Evolutionary conservation across 306 rosid genomes (phyloP).

Genomic region (Purshia tridentata): DNA sequence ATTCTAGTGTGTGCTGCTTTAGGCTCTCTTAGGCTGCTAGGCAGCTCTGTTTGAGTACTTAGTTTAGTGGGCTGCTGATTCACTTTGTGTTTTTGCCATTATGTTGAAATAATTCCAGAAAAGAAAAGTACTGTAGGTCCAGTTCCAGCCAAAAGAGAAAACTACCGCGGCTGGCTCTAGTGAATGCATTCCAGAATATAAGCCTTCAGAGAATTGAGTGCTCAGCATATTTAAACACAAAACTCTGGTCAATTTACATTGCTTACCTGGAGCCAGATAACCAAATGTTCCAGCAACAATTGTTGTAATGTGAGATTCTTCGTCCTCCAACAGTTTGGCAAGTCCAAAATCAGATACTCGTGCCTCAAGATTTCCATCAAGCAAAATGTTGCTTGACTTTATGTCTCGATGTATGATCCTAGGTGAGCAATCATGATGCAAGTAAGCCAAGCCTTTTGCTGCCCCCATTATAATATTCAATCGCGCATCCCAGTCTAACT

Average conservation of each 20-base stretch:
- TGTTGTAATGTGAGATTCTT: slow-evolving; percentile 94
- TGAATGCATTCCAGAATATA: not conserved
- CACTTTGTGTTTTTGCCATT: not conserved
- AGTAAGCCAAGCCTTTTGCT: slow-evolving; percentile 96
- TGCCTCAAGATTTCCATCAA: slow-evolving; percentile 91
- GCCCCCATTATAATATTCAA: slow-evolving; percentile 96
- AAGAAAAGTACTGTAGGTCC: too few relatives aligned
- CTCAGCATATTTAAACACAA: not conserved
- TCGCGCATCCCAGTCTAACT: slow-evolving; percentile 95
- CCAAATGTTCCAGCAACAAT: slow-evolving; percentile 99
- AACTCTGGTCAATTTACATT: slow-evolving; percentile 10
- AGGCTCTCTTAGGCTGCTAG: not conserved
- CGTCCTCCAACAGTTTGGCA: slow-evolving; percentile 92
- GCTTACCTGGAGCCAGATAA: slow-evolving; percentile 95
- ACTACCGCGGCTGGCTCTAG: not conserved
- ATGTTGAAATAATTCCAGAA: not conserved
- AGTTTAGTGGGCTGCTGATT: not conserved
- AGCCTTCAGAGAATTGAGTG: slow-evolving; percentile 2
- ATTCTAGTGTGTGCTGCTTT: too few relatives aligned
- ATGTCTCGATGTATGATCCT: slow-evolving; percentile 97
- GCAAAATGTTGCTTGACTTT: slow-evolving; percentile 94
- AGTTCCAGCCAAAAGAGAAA: too few relatives aligned
- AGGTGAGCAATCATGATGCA: slow-evolving; percentile 98
- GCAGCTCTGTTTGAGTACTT: not conserved
- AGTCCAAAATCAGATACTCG: slow-evolving; percentile 99